These are phyloP conservation scores for Chlamydomonas schloesseri DNA, from an alignment of 139 green algal genomes.

Conservation along the genomic window DNA sequence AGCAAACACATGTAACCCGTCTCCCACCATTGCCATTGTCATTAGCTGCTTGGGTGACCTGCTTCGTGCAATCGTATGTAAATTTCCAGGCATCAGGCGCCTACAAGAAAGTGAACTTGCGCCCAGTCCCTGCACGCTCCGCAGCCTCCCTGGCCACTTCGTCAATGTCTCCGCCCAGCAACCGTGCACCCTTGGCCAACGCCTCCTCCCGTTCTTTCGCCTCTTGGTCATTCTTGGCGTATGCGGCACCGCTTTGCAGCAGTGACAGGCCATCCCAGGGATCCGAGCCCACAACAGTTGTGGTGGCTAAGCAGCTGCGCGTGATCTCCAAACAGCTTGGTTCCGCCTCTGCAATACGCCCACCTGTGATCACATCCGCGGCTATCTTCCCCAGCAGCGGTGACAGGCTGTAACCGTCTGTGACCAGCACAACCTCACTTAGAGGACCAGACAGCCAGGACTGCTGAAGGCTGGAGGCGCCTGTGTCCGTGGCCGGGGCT, in stretches of 20 bases:
- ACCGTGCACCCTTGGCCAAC: neutral
- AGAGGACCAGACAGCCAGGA: neutral
- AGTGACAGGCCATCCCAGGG: neutral
- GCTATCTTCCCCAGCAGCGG: constrained; percentile 43
- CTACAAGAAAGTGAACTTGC: too few species aligned
- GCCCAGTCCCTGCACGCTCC: too few species aligned
- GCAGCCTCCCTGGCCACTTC: too few species aligned
- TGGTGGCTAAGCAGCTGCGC: neutral
- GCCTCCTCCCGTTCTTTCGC: constrained; percentile 16
- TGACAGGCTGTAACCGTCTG: constrained; percentile 30
- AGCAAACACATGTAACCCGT: too few species aligned
- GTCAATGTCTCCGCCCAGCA: neutral
- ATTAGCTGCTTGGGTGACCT: too few species aligned
- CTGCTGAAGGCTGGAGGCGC: too few species aligned
- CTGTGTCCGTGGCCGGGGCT: neutral
- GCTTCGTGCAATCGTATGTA: too few species aligned
- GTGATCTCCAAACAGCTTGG: neutral
- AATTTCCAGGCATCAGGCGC: too few species aligned
- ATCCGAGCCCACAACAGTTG: neutral
- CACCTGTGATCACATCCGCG: constrained; percentile 26
- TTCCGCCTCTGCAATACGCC: neutral
- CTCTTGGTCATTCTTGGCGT: neutral
- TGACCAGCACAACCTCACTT: neutral
- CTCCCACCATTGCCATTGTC: too few species aligned
- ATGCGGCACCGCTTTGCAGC: constrained; percentile 8